Base-by-base conservation (phyloP, 805 yeast genomes). In the Yamadazyma endophytica region DNA sequence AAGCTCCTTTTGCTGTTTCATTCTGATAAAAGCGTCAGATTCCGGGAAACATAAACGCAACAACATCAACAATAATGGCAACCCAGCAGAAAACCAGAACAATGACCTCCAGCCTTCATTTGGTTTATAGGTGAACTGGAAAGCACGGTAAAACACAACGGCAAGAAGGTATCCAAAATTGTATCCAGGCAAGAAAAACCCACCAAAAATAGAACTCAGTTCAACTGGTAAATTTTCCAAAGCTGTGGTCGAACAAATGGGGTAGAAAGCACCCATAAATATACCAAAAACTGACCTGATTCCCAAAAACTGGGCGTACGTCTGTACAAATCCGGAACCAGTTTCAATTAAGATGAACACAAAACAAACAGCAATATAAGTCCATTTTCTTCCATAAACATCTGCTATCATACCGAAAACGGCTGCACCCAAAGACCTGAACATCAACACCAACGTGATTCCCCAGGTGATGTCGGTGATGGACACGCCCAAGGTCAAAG, bases 1-100 rank as follows among this genome's bases (percentile, higher is more conserved):
- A 18, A 32, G 28, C 12, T 31, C 26, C 24, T 34, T 39, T 31
- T 41, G 42, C 21, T 37, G 35, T 21, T 49, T 48, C 40, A 54
- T 37, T 11, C 55, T 55, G 7, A 58, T 39, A 49, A 68, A 79
- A 9, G 70, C 62, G 25, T 71, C 73, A 6, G 84, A 74, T 54
- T 82, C 88, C 2, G 83, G 83, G 28, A 73, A 61, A 24, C 59
- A 53, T 37, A 65, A 42, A 54, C 88, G 68, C 79, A 81, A 79
- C 16, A 61, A 36, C 26, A 79, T 68, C 31, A 82, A 61, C 12
- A 80, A 46, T 9, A 75, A 68, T 2, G 85, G 80, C 7, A 80
- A 74, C 20, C 79, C 79, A n/a, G 86, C 73, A 17, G 77, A 69
- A 48, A 82, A 80, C 88, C 88, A 82, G 56, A 77, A 81, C 26